Conservation (phyloP, 208 protist species). For the Balamuthia mandrillaris region DNA sequence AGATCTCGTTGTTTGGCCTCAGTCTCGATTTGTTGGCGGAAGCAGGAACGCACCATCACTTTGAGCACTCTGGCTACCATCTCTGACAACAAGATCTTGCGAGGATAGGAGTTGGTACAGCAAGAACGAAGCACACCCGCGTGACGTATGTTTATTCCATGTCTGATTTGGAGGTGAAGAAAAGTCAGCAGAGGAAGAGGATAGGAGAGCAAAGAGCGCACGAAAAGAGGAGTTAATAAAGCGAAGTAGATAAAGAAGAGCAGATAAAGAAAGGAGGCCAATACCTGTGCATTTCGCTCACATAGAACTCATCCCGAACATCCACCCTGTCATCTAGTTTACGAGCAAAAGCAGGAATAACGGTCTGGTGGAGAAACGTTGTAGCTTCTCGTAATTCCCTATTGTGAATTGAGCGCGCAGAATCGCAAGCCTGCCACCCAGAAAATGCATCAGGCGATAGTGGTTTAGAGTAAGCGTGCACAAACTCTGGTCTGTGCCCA, state of each 20-base stretch:
- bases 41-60: slow-evolving; percentile 1
- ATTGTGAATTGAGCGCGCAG: background rate
- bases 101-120: background rate
- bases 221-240: background rate
- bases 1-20: background rate
- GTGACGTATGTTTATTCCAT: background rate
- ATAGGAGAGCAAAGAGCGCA: background rate
- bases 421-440: slow-evolving; percentile 5
- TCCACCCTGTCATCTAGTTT: slow-evolving; percentile 1
- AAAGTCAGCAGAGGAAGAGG: background rate
- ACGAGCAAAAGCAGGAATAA: background rate
- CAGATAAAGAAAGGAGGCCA: background rate
- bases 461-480: background rate
- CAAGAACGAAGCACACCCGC: background rate
- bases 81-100: slow-evolving; percentile 8
- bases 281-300: background rate
- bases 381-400: background rate
- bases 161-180: background rate
- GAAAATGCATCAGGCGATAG: background rate
- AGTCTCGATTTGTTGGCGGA: background rate
- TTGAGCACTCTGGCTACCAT: slow-evolving; percentile 6
- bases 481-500: slow-evolving; percentile 10
- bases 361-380: background rate
- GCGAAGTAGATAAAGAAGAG: no score
- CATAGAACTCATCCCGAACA: slow-evolving; percentile 8